Base-by-base conservation (phyloP, 495 filamentous ascomycete species). In the Amniculicola lignicola region DNA sequence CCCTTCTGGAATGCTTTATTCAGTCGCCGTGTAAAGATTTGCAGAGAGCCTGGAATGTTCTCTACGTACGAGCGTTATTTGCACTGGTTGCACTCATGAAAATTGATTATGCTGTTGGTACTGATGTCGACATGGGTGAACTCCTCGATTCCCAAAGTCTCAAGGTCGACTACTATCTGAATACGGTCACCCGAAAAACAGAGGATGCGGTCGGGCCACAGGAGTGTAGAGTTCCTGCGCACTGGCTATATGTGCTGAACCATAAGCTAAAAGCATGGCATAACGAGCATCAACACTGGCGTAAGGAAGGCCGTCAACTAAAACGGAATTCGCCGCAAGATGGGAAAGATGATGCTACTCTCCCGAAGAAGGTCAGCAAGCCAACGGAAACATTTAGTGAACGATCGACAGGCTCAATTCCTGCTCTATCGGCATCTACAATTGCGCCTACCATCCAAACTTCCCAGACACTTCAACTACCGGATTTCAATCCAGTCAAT, bases 21-120 rank as follows among this genome's bases (percentile, higher is more conserved):
- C 61, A 65, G 31, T 71, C 76, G 59, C 67, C 72, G 31, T 62
- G 68, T 10, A 64, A 70, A 12, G 66, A 62, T 0, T 67, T 80
- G 61, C 74, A 73, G 24, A 69, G 70, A 38, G 50, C 79, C 14
- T 75, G 77, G 1, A 76, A 75, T 24, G 65, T 75, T 14, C 69
- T 71, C 22, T 81, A 74, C 49, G 74, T 75, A 6, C 72, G 75
- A 5, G 68, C 74, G 22, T 65, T 66, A 0, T 72, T 72, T 51
- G 70, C 72, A 0, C 25, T 79, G 14, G 73, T 76, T 25, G 73
- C 75, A 2, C 67, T 81, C 9, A 61, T 78, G 36, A 79, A 79
- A 44, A 71, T 78, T 22, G 72, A 76, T 53, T 76, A 75, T 55
- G 75, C 76, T 0, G 69, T 77, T 18, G 71, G 72, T 16, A 68